Evolutionary conservation across 1,139 yeast species (phyloP).

Genomic region (Diutina sp.): DNA sequence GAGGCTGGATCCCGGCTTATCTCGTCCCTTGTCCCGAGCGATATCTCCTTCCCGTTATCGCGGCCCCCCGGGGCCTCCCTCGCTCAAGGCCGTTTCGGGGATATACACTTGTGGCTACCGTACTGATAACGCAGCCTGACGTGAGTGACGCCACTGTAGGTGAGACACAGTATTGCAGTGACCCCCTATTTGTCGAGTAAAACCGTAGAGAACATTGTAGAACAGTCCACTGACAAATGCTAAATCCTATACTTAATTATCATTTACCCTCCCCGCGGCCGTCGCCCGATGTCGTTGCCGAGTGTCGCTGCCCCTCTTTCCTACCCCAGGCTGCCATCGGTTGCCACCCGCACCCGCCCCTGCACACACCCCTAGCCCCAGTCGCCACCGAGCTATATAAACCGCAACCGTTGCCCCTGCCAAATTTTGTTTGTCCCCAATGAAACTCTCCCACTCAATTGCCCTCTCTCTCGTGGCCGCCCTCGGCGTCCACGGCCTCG

Average conservation of each 20-base stretch:
- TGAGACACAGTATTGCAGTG: not conserved
- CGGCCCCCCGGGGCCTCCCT: not conserved
- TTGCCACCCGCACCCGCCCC: not conserved
- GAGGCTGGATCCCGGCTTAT: too few relatives aligned
- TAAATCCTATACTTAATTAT: not conserved
- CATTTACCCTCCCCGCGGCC: not conserved
- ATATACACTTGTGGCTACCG: not conserved
- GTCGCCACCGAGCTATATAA: conserved; percentile 1
- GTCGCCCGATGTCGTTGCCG: not conserved
- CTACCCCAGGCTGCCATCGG: not conserved
- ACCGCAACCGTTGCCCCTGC: not conserved
- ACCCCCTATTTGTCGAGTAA: not conserved
- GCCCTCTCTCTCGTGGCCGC: conserved; percentile 44
- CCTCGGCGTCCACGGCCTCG: conserved; percentile 50
- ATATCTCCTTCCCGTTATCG: not conserved
- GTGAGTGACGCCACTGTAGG: not conserved
- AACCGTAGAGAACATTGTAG: too few relatives aligned
- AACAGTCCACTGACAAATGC: not conserved
- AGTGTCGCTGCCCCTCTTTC: not conserved
- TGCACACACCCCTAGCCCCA: not conserved
- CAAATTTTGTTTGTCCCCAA: not conserved
- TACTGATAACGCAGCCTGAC: not conserved
- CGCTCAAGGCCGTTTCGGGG: not conserved
- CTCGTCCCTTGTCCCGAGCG: too few relatives aligned
- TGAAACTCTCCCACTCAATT: conserved; percentile 31